Evolutionary conservation across 441 rosid species (phyloP), one percentile per base, ranked within the genome.

Genomic region (Syzygium syzygioides): DNA sequence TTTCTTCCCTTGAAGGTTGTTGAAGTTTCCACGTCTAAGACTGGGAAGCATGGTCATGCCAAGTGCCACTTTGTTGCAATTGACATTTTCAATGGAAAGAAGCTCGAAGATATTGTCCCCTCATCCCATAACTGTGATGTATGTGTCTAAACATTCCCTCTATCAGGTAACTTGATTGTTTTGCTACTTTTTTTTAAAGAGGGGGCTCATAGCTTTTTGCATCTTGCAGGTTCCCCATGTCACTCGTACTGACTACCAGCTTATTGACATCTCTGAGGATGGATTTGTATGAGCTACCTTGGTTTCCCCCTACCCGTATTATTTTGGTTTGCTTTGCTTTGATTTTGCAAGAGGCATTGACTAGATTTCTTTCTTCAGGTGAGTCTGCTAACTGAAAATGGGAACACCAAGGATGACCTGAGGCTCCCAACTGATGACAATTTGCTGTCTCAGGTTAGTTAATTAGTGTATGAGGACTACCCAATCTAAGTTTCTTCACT

Each of bases 41-140:
- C 98, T 5, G 99, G 99, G 15, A 98, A 97, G 96, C 99, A 97
- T n/a, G 99, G 99, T 87, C 99, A 98, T 59, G 99, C 99, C 4
- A 96, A 96, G 89, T 98, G 99, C 88, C 99, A 98, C 92, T 98
- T 98, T 87, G 98, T 97, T 66, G 99, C 88, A 23, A 96, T 98
- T 89, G 99, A 97, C 89, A 98, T 98, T 89, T 98, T 98, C 93
- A 98, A 92, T 89, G 96, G 93, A 68, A 97, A 97, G 94, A 98
- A 95, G 94, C 98, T 98, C 11, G 99, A 98, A 89, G 98, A 98
- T 94, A 98, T 96, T 66, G 99, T 98, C 88, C 98, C 98, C 20
- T 98, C 99, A 56, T 98, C 99, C 90, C 99, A 98, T 93, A 97
- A 98, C 56, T 97, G 98, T 93, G 99, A 97, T 94, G 99, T 97